A percentile compares a stretch with the other conserved stretches of the same genome.
These are phyloP conservation scores for Penicillium ochrochloron DNA, from an alignment of 495 filamentous ascomycete species.

Conservation along the genomic window DNA sequence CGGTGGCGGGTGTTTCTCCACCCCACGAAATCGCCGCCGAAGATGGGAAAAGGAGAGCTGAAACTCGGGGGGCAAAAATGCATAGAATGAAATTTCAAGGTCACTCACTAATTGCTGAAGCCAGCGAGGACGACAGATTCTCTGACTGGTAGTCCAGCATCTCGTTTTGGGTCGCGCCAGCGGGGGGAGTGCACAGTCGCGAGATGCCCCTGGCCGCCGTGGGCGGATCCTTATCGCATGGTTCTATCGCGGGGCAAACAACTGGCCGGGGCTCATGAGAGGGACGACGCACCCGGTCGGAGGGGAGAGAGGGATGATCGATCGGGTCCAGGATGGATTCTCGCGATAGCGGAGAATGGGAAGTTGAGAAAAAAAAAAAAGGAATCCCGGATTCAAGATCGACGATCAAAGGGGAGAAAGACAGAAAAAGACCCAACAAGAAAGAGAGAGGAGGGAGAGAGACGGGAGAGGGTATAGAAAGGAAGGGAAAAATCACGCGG, in stretches of 20 bases:
- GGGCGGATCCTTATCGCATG: slow-evolving; percentile 38
- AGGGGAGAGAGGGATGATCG: slow-evolving; percentile 7
- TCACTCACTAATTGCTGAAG: slow-evolving; percentile 46
- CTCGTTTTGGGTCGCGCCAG: slow-evolving; percentile 32
- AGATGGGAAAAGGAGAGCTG: neutral
- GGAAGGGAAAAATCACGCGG: slow-evolving; percentile 11
- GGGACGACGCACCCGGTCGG: slow-evolving; percentile 25
- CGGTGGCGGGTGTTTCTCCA: slow-evolving; percentile 12
- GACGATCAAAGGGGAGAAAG: slow-evolving; percentile 5
- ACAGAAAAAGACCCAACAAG: too few relatives aligned
- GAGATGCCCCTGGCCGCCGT: slow-evolving; percentile 30
- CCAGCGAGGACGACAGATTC: slow-evolving; percentile 36
- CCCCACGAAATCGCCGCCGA: slow-evolving; percentile 14
- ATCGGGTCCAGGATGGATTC: slow-evolving; percentile 30
- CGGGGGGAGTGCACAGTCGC: slow-evolving; percentile 29
- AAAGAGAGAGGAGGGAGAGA: neutral
- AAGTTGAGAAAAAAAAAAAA: neutral
- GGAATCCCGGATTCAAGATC: neutral
- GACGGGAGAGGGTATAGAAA: slow-evolving; percentile 2
- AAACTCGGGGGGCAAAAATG: slow-evolving; percentile 5
- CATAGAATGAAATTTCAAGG: slow-evolving; percentile 2
- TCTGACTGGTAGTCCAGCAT: slow-evolving; percentile 48
- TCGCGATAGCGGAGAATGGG: neutral
- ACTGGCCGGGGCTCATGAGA: slow-evolving; percentile 20
- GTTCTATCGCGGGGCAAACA: slow-evolving; percentile 33